Evolutionary conservation across 2,329 filamentous ascomycete genomes (phyloP).

Genomic region (Emericellopsis cladophorae): DNA sequence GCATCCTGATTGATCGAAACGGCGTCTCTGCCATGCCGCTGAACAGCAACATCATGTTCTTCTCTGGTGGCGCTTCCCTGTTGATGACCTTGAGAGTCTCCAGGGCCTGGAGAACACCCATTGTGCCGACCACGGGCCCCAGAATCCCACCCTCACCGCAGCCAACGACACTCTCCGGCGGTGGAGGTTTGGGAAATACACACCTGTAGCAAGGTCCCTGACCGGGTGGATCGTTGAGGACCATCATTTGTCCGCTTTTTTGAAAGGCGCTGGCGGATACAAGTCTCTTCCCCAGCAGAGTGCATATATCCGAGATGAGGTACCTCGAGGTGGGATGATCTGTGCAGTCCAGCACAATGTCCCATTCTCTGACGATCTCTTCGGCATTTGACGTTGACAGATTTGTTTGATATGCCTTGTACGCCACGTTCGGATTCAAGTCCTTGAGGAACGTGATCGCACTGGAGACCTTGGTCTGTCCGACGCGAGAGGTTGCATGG

Average conservation of each 20-base stretch:
- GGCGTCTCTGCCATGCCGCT: slow-evolving; percentile 24
- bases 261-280: slow-evolving; percentile 83
- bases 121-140: slow-evolving; percentile 81
- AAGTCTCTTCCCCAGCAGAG: slow-evolving; percentile 65
- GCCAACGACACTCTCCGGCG: slow-evolving; percentile 66
- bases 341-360: slow-evolving; percentile 86
- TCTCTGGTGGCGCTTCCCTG: slow-evolving; percentile 9
- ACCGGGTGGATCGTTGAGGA: slow-evolving; percentile 73
- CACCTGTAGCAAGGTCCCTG: slow-evolving; percentile 82
- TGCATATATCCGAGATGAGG: slow-evolving; percentile 80
- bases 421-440: slow-evolving; percentile 64
- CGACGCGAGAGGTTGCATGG: slow-evolving; percentile 59
- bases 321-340: slow-evolving; percentile 89
- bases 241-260: slow-evolving; percentile 79
- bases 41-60: slow-evolving; percentile 30
- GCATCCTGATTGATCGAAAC: slow-evolving; percentile 68
- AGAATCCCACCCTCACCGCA: slow-evolving; percentile 91
- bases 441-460: slow-evolving; percentile 45
- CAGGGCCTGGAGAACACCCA: slow-evolving; percentile 85
- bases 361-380: slow-evolving; percentile 55
- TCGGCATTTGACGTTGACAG: slow-evolving; percentile 58
- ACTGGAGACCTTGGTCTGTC: slow-evolving; percentile 70
- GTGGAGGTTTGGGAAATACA: slow-evolving; percentile 79
- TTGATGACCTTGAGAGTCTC: slow-evolving; percentile 79
- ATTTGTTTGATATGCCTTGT: slow-evolving; percentile 48